Percentiles rank a stretch among this genome's conserved stretches.
Evolutionary conservation across 208 protist genomes (phyloP).

Genomic region (Crithidia brevicula): DNA sequence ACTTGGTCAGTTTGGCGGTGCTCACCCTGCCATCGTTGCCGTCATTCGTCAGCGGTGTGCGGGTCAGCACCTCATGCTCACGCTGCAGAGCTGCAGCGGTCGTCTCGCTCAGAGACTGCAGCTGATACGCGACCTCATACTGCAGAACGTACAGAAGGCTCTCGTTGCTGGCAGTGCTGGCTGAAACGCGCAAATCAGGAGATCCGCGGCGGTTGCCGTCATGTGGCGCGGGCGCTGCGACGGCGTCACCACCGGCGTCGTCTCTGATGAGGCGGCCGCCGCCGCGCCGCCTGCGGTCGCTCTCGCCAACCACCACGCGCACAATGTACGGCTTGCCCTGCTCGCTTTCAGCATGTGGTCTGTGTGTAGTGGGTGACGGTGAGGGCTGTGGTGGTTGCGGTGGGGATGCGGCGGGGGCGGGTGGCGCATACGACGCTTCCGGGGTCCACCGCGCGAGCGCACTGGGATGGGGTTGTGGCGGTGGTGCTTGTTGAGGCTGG

Average conservation of each 20-base stretch:
- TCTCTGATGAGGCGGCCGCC: not conserved
- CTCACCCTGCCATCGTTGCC: constrained; percentile 29
- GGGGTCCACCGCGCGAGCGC: not conserved
- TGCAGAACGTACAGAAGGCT: constrained; percentile 75
- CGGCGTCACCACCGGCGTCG: not conserved
- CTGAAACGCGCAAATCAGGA: not conserved
- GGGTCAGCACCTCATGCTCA: constrained; percentile 59
- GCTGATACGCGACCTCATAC: constrained; percentile 86
- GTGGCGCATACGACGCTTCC: not conserved
- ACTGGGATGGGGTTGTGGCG: not conserved
- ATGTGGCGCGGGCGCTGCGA: not conserved
- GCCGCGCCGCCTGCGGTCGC: constrained; percentile 12
- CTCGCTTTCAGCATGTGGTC: not conserved
- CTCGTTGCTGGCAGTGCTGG: constrained; percentile 41
- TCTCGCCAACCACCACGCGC: constrained; percentile 74
- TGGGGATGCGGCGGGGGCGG: not conserved
- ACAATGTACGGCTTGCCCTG: constrained; percentile 83
- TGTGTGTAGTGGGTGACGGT: not conserved
- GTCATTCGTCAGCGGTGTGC: constrained; percentile 25
- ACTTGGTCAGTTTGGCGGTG: constrained; percentile 35
- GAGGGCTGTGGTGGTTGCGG: not conserved
- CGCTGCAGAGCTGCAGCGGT: constrained; percentile 65
- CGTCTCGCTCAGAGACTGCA: constrained; percentile 76
- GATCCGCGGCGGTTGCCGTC: not conserved
- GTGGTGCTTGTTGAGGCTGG: not conserved